A percentile compares a stretch with the other conserved stretches of the same genome.
Conservation (phyloP, 169 alveolate genomes). For the Blepharisma undulans region DNA sequence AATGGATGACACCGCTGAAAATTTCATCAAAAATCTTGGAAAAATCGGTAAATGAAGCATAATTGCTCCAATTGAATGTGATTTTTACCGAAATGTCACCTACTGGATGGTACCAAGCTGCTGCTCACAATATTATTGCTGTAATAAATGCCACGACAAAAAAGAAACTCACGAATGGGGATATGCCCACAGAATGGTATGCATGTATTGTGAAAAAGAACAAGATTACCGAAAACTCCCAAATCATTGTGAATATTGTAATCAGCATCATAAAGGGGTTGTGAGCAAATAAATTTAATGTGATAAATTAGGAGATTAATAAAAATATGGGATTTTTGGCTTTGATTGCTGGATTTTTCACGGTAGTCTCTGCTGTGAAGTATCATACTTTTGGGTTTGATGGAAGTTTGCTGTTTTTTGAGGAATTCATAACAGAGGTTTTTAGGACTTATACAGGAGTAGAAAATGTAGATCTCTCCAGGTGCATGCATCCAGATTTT, state of each 20-base stretch:
- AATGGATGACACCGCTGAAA: not conserved
- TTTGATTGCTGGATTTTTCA: not conserved
- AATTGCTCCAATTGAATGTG: not conserved
- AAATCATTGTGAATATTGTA: not conserved
- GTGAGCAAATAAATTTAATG: not conserved
- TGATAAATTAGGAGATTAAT: not conserved
- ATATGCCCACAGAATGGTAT: slow-evolving; percentile 26
- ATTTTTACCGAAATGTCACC: not conserved
- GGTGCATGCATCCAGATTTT: not conserved
- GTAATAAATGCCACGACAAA: slow-evolving; percentile 31
- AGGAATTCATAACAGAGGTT: not conserved
- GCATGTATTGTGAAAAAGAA: not conserved
- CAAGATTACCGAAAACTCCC: slow-evolving; percentile 30
- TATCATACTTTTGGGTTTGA: not conserved
- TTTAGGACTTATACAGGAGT: not conserved
- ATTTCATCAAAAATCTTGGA: not conserved
- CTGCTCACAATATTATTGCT: slow-evolving; percentile 30
- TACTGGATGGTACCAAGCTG: slow-evolving; percentile 27
- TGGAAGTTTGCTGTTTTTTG: not conserved
- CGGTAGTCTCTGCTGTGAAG: not conserved
- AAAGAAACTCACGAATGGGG: slow-evolving; percentile 1
- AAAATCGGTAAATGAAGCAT: not conserved
- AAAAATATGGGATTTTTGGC: not conserved
- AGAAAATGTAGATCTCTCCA: not conserved
- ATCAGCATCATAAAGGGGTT: slow-evolving; percentile 9